These are phyloP conservation scores for Papiliotrema fonsecae DNA, from an alignment of 1,284 basidiomycete species.

Conservation along the genomic window DNA sequence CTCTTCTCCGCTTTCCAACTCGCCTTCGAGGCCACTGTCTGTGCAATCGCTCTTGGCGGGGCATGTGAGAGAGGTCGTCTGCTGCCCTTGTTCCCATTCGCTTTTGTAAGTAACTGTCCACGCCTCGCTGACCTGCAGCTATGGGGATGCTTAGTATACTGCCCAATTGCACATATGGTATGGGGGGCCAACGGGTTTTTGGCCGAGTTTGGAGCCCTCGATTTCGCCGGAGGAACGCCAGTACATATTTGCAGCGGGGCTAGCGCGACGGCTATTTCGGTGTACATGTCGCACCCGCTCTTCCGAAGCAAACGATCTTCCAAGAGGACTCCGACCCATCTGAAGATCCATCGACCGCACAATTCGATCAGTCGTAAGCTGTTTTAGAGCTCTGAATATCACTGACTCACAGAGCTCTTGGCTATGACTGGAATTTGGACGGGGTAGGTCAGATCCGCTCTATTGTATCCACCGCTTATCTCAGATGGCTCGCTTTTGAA, in stretches of 20 bases:
- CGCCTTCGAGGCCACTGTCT: background rate
- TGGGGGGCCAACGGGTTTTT: background rate
- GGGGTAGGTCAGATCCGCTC: no score
- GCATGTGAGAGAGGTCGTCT: background rate
- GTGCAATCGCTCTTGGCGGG: background rate
- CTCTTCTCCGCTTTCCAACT: background rate
- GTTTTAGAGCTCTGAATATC: background rate
- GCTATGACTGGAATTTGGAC: background rate
- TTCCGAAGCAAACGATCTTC: background rate
- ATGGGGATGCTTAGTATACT: background rate
- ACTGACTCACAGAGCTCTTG: background rate
- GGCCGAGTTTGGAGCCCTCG: background rate
- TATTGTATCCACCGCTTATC: no score
- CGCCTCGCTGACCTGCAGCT: background rate
- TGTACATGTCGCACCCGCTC: background rate
- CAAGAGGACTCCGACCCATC: background rate
- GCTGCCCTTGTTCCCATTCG: background rate
- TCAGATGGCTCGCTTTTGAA: background rate
- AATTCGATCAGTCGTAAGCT: background rate
- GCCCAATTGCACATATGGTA: background rate
- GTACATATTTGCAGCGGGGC: background rate
- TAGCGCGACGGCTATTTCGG: background rate
- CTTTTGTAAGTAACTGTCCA: background rate
- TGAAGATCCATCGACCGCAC: background rate
- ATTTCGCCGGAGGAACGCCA: background rate